Conservation (phyloP, 2,329 filamentous ascomycete species). For the Lachnellula arida region DNA sequence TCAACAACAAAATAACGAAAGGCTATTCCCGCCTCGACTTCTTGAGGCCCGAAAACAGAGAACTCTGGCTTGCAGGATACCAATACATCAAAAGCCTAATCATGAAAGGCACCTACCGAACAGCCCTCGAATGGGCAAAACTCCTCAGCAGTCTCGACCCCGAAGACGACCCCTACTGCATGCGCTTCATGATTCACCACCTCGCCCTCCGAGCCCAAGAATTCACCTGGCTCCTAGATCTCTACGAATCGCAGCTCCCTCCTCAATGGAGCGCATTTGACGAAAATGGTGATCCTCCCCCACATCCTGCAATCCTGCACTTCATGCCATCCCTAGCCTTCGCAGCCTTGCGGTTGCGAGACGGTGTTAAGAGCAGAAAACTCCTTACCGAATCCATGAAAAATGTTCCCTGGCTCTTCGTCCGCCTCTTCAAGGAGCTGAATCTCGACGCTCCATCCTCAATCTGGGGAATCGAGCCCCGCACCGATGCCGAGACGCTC, state of each 20-base stretch:
- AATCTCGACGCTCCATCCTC: conserved; percentile 72
- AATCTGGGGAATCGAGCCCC: conserved; percentile 75
- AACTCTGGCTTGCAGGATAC: conserved; percentile 87
- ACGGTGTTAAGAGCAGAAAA: conserved; percentile 59
- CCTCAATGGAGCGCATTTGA: conserved; percentile 25
- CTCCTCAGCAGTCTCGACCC: conserved; percentile 72
- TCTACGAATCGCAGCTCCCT: conserved; percentile 51
- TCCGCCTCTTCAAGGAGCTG: conserved; percentile 72
- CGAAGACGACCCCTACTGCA: conserved; percentile 72
- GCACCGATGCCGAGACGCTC: conserved; percentile 46
- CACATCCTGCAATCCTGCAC: conserved; percentile 51
- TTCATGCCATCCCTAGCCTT: conserved; percentile 72
- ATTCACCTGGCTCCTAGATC: conserved; percentile 67
- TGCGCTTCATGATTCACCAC: conserved; percentile 76
- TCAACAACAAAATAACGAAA: conserved; percentile 67
- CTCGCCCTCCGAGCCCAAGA: conserved; percentile 79
- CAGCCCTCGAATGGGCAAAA: conserved; percentile 90
- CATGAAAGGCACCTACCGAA: conserved; percentile 89
- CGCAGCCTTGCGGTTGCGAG: conserved; percentile 67
- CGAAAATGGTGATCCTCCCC: neutral
- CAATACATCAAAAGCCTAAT: conserved; percentile 82
- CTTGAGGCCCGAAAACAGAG: conserved; percentile 76
- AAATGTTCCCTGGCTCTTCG: conserved; percentile 79
- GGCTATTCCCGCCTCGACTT: conserved; percentile 82
- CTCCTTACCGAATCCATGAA: conserved; percentile 65